A percentile compares a stretch with the other conserved stretches of the same genome.
Evolutionary conservation across 1,284 basidiomycete genomes (phyloP).

Genomic region (Trichosporon inkin): DNA sequence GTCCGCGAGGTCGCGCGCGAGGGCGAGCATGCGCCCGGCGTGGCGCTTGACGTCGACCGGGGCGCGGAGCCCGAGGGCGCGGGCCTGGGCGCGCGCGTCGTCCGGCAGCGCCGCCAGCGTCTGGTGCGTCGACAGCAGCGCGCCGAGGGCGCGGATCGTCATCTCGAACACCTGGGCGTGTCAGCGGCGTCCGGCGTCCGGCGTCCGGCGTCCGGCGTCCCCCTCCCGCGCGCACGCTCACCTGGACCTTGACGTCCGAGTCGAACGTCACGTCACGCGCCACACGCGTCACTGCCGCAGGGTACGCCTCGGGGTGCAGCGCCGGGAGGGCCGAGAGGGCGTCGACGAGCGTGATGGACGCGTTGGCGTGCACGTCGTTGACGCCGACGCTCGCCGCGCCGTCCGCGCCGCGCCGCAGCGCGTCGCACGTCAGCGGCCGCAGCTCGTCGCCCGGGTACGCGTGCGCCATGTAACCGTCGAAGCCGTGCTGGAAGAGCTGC

Average conservation of each 20-base stretch:
- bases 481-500: slow-evolving; percentile 48
- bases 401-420: slow-evolving; percentile 35
- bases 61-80: slow-evolving; percentile 21
- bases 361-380: slow-evolving; percentile 72
- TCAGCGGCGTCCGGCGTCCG: slow-evolving; percentile 7
- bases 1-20: slow-evolving; percentile 79
- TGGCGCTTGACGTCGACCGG: slow-evolving; percentile 64
- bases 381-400: slow-evolving; percentile 36
- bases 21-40: slow-evolving; percentile 60
- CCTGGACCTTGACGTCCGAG: slow-evolving; percentile 58
- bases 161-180: slow-evolving; percentile 52
- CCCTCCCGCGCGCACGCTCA: neutral
- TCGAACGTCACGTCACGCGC: slow-evolving; percentile 38
- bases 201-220: neutral
- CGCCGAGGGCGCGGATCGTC: slow-evolving; percentile 82
- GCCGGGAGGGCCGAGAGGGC: slow-evolving; percentile 40
- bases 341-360: slow-evolving; percentile 46
- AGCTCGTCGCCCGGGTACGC: slow-evolving; percentile 59
- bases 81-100: slow-evolving; percentile 31
- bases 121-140: slow-evolving; percentile 78
- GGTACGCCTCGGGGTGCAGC: slow-evolving; percentile 38
- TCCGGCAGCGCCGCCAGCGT: slow-evolving; percentile 55
- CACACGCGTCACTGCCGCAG: slow-evolving; percentile 37
- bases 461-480: slow-evolving; percentile 46
- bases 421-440: slow-evolving; percentile 73